A percentile compares a stretch with the other conserved stretches of the same genome.
Conservation (phyloP, 768 basidiomycete species). For the Lentinula sp. region DNA sequence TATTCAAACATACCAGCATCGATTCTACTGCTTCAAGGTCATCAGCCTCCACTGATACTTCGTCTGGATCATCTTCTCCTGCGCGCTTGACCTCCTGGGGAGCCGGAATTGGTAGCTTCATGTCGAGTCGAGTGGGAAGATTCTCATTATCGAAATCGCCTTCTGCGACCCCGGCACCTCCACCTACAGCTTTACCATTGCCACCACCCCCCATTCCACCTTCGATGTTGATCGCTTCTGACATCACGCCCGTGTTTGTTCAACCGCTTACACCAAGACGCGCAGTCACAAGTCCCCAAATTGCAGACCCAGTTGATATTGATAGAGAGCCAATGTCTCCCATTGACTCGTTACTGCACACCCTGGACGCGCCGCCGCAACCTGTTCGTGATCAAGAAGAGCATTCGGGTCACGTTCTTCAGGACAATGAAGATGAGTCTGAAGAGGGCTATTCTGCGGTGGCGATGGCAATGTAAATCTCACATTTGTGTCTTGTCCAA, state of each 20-base stretch:
- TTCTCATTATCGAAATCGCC: conserved; percentile 5
- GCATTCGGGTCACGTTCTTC: background rate
- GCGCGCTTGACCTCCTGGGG: conserved; percentile 6
- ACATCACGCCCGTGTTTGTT: background rate
- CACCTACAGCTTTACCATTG: conserved; percentile 11
- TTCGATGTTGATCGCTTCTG: conserved; percentile 7
- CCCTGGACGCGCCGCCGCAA: background rate
- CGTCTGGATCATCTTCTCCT: background rate
- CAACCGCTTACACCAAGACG: conserved; percentile 2
- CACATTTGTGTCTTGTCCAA: too few species aligned
- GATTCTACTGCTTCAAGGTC: background rate
- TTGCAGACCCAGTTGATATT: background rate
- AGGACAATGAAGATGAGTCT: conserved; percentile 3
- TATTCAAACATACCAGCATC: background rate
- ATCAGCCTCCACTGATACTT: background rate
- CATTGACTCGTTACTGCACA: background rate
- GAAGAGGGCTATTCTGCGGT: background rate
- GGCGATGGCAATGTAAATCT: background rate
- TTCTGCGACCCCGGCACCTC: background rate
- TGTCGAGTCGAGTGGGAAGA: conserved; percentile 7
- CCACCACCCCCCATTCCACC: conserved; percentile 1
- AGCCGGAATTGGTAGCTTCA: conserved; percentile 6
- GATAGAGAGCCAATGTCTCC: background rate
- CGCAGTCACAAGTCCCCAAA: background rate
- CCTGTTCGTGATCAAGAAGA: background rate